Evolutionary conservation across 2,329 filamentous ascomycete species (phyloP).

Genomic region (Neonectria faginata): DNA sequence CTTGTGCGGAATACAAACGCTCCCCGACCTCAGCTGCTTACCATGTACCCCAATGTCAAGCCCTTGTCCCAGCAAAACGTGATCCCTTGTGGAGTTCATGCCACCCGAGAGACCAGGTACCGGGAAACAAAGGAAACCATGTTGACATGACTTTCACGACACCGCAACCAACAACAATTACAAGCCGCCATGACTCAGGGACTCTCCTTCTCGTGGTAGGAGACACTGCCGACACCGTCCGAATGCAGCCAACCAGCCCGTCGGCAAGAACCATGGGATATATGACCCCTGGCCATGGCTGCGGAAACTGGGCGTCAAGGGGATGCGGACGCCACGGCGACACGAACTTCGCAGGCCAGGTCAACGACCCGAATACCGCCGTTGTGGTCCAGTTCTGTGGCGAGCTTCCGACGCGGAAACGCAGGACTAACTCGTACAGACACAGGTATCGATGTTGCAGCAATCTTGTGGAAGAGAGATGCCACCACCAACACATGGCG

Average conservation of each 20-base stretch:
- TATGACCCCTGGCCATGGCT: neutral
- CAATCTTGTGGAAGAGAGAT: neutral
- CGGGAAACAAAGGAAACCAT: constrained; percentile 4
- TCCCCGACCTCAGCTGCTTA: neutral
- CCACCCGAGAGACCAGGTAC: neutral
- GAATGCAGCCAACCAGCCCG: neutral
- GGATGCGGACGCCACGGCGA: neutral
- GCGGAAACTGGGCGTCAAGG: constrained; percentile 1
- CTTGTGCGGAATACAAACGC: neutral
- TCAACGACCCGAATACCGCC: neutral
- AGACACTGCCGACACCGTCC: neutral
- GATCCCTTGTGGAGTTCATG: neutral
- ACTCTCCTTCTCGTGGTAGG: neutral
- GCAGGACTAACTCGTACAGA: neutral
- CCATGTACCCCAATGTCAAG: neutral
- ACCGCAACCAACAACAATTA: neutral
- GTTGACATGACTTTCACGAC: constrained; percentile 7
- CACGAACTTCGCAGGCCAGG: neutral
- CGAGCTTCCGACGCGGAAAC: constrained; percentile 1
- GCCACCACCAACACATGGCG: neutral
- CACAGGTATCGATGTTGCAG: neutral
- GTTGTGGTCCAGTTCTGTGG: neutral
- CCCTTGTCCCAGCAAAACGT: constrained; percentile 3
- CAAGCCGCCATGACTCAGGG: constrained; percentile 13
- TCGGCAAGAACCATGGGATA: constrained; percentile 8